Conservation (phyloP, 345 rosid species). For the Rhodomyrtus tomentosa region DNA sequence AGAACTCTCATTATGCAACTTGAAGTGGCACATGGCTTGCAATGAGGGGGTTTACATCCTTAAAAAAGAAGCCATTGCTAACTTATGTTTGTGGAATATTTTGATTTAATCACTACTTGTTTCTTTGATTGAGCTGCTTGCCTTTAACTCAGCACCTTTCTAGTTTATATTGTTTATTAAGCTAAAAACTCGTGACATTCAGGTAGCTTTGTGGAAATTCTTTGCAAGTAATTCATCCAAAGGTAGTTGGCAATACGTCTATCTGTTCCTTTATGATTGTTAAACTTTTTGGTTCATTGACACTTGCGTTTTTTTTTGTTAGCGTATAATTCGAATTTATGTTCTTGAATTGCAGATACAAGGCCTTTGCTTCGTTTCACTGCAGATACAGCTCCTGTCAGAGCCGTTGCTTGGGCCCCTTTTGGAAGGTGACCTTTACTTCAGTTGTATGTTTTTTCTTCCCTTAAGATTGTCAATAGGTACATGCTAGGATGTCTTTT, state of each 20-base stretch:
- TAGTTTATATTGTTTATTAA: not conserved
- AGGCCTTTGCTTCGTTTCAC: slow-evolving; percentile 78
- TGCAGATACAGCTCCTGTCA: slow-evolving; percentile 76
- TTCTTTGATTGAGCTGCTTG: not conserved
- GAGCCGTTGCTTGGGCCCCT: slow-evolving; percentile 92
- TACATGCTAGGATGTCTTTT: not conserved
- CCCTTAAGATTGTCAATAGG: not conserved
- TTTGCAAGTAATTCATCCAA: slow-evolving; percentile 27
- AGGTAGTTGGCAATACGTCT: slow-evolving; percentile 26
- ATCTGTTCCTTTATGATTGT: not conserved
- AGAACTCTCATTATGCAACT: not conserved
- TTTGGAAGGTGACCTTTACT: slow-evolving; percentile 37
- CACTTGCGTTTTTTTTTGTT: not conserved
- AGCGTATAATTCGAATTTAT: not conserved
- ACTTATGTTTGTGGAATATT: not conserved
- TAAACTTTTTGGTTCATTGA: not conserved
- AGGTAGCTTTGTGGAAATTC: slow-evolving; percentile 98
- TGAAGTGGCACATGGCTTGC: not conserved
- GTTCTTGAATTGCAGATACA: slow-evolving; percentile 45
- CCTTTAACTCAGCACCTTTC: not conserved
- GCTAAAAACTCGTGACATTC: not conserved
- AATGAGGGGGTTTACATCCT: not conserved
- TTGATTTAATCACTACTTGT: not conserved
- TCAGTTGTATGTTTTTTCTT: not conserved
- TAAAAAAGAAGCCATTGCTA: not conserved